Percentiles rank a stretch among this genome's conserved stretches.
These are phyloP conservation scores for Polychytrium aggregatum DNA, from an alignment of 192 early-diverging fungal species.

Conservation along the genomic window DNA sequence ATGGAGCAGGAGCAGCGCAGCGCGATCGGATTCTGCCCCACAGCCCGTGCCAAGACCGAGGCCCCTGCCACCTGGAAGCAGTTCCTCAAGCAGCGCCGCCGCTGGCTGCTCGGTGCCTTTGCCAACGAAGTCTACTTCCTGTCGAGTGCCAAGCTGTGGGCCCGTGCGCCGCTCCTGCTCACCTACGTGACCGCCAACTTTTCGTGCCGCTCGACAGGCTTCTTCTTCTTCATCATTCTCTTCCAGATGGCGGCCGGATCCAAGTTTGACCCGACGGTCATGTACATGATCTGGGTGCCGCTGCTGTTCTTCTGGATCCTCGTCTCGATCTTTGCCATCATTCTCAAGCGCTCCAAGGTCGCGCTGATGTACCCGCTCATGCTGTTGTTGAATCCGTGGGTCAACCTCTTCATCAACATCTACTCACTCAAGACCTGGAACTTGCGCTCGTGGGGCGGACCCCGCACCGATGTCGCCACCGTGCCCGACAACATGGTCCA, in stretches of 20 bases:
- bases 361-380: conserved; percentile 7
- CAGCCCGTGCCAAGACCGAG: conserved; percentile 35
- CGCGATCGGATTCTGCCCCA: conserved; percentile 23
- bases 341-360: conserved; percentile 3
- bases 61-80: conserved; percentile 16
- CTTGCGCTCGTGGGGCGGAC: conserved; percentile 8
- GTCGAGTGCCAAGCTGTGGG: conserved; percentile 2
- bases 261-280: background rate
- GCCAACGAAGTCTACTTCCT: conserved; percentile 11
- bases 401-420: conserved; percentile 5
- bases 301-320: conserved; percentile 3
- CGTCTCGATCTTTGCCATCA: background rate
- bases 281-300: conserved; percentile 1
- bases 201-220: conserved; percentile 3
- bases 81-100: conserved; percentile 29
- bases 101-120: conserved; percentile 32
- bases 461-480: conserved; percentile 4
- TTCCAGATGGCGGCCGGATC: conserved; percentile 3
- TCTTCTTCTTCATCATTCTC: conserved; percentile 5
- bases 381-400: conserved; percentile 5
- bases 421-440: conserved; percentile 9
- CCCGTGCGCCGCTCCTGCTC: conserved; percentile 4
- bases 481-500: too few relatives aligned
- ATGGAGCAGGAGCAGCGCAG: conserved; percentile 17
- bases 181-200: conserved; percentile 4